Conservation (phyloP, 1,284 basidiomycete genomes). For the Abortiporus biennis region DNA sequence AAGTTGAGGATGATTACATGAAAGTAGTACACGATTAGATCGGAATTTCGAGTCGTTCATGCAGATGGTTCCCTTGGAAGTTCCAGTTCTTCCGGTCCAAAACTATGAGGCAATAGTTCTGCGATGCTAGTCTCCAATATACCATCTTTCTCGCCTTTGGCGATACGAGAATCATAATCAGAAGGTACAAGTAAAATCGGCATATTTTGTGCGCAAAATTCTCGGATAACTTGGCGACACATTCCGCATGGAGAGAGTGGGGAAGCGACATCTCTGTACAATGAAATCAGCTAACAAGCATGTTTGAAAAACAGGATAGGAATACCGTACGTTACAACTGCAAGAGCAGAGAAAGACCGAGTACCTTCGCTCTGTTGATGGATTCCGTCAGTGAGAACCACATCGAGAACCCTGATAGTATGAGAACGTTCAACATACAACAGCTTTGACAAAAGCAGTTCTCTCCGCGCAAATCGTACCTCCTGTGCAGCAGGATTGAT, state of each 20-base stretch:
- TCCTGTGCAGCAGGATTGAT: slow-evolving; percentile 31
- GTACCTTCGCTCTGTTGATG: slow-evolving; percentile 68
- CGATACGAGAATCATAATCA: slow-evolving; percentile 44
- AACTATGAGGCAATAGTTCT: slow-evolving; percentile 80
- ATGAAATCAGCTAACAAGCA: neutral
- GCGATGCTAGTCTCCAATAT: slow-evolving; percentile 63
- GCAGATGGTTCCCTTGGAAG: slow-evolving; percentile 36
- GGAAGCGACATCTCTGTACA: slow-evolving; percentile 52
- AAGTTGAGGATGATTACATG: too few relatives aligned
- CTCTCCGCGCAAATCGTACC: slow-evolving; percentile 85
- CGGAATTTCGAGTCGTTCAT: neutral
- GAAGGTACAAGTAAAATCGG: slow-evolving; percentile 76
- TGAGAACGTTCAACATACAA: slow-evolving; percentile 45
- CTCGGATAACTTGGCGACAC: slow-evolving; percentile 87
- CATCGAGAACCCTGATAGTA: neutral
- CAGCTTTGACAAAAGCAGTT: slow-evolving; percentile 82
- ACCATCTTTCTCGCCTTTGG: slow-evolving; percentile 36
- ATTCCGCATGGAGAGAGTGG: slow-evolving; percentile 83
- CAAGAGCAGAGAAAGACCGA: slow-evolving; percentile 62
- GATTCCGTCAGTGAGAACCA: neutral
- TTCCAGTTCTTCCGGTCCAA: slow-evolving; percentile 78
- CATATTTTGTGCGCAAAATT: slow-evolving; percentile 76
- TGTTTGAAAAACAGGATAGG: slow-evolving; percentile 1
- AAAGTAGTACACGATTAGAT: too few relatives aligned
- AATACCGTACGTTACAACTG: slow-evolving; percentile 56